Conservation (phyloP, 1,284 basidiomycete genomes). For the Cyathus olla region DNA sequence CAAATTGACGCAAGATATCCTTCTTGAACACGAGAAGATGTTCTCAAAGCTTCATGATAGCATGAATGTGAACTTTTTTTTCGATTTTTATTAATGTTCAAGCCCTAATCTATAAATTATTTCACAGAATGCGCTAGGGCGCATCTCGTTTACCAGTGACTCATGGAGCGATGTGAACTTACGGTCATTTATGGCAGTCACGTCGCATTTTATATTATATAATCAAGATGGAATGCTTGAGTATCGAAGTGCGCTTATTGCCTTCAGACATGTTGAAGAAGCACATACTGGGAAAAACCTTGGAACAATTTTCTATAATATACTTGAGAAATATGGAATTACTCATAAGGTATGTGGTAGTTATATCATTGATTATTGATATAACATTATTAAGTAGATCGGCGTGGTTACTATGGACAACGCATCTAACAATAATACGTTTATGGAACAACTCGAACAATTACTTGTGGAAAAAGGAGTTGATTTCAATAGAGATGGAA, state of each 20-base stretch:
- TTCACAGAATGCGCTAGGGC: constrained; percentile 27
- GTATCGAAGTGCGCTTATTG: constrained; percentile 15
- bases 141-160: constrained; percentile 34
- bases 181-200: constrained; percentile 30
- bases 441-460: constrained; percentile 16
- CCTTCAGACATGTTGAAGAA: constrained; percentile 25
- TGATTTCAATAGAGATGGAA: constrained; percentile 12
- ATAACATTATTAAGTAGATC: constrained; percentile 3
- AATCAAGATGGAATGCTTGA: constrained; percentile 11
- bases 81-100: no score
- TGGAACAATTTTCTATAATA: constrained; percentile 5
- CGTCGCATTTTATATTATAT: constrained; percentile 24
- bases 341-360: not conserved
- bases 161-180: constrained; percentile 33
- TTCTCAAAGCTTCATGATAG: no score
- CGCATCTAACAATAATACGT: constrained; percentile 13
- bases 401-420: constrained; percentile 18
- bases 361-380: not conserved
- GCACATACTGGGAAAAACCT: constrained; percentile 20
- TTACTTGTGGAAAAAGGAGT: constrained; percentile 6
- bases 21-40: no score
- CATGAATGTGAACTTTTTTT: no score
- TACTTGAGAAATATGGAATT: no score
- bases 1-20: no score
- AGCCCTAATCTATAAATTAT: no score